phyloP scores from a whole-genome alignment of 495 filamentous ascomycete species.

The Hyaloscypha hepaticicola region DNA sequence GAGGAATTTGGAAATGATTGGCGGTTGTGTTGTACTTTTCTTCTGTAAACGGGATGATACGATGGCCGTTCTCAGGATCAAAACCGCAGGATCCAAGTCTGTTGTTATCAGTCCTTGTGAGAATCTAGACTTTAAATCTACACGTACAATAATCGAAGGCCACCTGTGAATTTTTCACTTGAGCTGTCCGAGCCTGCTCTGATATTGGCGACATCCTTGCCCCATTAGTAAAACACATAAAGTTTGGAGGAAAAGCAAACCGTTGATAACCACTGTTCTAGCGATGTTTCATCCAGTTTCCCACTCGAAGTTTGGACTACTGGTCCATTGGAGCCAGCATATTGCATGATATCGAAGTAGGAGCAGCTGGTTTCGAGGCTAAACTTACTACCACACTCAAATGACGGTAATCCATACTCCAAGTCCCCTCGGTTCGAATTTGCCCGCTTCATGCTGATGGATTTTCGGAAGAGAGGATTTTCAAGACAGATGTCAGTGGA shows the following conservation, averaged over 20 bases:
- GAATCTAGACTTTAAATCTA: background rate
- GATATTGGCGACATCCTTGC: background rate
- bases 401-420: background rate
- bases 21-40: background rate
- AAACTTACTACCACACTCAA: background rate
- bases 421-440: background rate
- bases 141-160: background rate
- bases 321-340: background rate
- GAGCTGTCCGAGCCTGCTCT: background rate
- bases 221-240: background rate
- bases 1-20: background rate
- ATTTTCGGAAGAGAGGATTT: background rate
- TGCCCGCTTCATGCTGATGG: background rate
- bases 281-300: background rate
- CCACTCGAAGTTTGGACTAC: background rate
- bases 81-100: background rate
- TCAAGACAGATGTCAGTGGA: background rate
- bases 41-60: background rate
- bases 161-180: background rate
- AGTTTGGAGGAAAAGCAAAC: background rate
- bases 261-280: background rate
- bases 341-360: background rate
- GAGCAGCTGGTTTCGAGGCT: background rate
- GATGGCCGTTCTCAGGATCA: background rate
- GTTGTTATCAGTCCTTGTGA: background rate